Evolutionary conservation across 2,329 filamentous ascomycete species (phyloP).

Genomic region (Didymosphaeria variabile): DNA sequence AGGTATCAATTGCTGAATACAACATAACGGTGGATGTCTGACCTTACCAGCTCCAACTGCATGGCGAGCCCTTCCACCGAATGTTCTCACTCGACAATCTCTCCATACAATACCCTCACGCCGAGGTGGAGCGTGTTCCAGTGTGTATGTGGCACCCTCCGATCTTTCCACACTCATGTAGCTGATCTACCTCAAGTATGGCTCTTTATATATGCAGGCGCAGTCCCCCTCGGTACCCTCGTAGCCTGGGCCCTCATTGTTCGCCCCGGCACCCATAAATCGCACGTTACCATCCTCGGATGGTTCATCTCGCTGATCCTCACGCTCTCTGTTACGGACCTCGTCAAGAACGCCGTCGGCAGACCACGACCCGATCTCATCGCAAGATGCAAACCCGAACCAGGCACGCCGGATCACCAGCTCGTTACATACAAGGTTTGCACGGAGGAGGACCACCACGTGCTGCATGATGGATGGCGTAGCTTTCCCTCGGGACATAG

Average conservation of each 20-base stretch:
- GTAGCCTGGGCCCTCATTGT: conserved; percentile 70
- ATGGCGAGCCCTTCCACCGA: conserved; percentile 87
- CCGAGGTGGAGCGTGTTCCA: conserved; percentile 82
- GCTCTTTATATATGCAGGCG: conserved; percentile 81
- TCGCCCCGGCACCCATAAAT: conserved; percentile 75
- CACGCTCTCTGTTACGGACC: conserved; percentile 83
- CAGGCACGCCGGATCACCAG: conserved; percentile 63
- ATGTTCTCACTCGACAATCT: conserved; percentile 92
- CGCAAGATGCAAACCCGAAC: conserved; percentile 79
- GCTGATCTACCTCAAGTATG: conserved; percentile 59
- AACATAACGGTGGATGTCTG: conserved; percentile 42
- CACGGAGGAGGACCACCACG: conserved; percentile 73
- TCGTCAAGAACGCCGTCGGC: conserved; percentile 86
- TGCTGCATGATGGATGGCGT: conserved; percentile 83
- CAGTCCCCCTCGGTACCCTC: conserved; percentile 74
- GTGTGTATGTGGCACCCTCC: conserved; percentile 64
- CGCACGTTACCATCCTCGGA: conserved; percentile 85
- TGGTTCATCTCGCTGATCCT: conserved; percentile 77
- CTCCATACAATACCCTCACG: conserved; percentile 85
- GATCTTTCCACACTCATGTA: not conserved
- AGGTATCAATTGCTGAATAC: conserved; percentile 57
- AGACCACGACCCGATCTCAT: conserved; percentile 87
- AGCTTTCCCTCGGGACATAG: conserved; percentile 84
- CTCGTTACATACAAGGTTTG: conserved; percentile 74
- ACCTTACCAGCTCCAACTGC: conserved; percentile 66